Evolutionary conservation across 352 stramenopile genomes (phyloP).

Genomic region (Phytophthora rubi): DNA sequence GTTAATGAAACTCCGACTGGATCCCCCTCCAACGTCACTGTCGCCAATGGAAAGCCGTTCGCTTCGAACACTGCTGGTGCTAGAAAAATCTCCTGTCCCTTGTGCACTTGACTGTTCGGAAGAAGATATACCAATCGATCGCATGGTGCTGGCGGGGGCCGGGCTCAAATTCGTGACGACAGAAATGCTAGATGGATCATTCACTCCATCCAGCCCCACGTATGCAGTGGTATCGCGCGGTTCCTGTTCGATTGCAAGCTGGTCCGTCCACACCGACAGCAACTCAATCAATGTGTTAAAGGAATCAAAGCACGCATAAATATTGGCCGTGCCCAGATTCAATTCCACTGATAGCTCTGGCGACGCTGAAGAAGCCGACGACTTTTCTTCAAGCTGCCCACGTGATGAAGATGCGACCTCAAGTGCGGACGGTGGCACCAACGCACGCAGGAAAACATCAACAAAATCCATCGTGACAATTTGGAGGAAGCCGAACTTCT

Average conservation of each 20-base stretch:
- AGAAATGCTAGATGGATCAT: constrained; percentile 64
- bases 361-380: constrained; percentile 40
- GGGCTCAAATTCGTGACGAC: constrained; percentile 79
- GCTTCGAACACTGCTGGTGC: constrained; percentile 33
- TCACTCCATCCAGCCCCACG: constrained; percentile 70
- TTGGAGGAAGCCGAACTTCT: constrained; percentile 84
- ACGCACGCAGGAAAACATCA: constrained; percentile 80
- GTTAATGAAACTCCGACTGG: constrained; percentile 39
- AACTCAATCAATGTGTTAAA: constrained; percentile 88
- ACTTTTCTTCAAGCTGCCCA: constrained; percentile 42
- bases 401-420: constrained; percentile 21
- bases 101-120: constrained; percentile 22
- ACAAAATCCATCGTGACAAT: constrained; percentile 88
- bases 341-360: constrained; percentile 85
- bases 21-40: constrained; percentile 12
- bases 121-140: constrained; percentile 27
- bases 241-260: constrained; percentile 69
- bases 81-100: constrained; percentile 27
- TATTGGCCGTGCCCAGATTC: constrained; percentile 84
- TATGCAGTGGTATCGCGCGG: constrained; percentile 79
- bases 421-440: constrained; percentile 51
- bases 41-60: constrained; percentile 32
- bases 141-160: constrained; percentile 29
- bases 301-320: constrained; percentile 91
- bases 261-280: constrained; percentile 70